Evolutionary conservation across 257 asterid genomes (phyloP).

Genomic region (Fraxinus americana): DNA sequence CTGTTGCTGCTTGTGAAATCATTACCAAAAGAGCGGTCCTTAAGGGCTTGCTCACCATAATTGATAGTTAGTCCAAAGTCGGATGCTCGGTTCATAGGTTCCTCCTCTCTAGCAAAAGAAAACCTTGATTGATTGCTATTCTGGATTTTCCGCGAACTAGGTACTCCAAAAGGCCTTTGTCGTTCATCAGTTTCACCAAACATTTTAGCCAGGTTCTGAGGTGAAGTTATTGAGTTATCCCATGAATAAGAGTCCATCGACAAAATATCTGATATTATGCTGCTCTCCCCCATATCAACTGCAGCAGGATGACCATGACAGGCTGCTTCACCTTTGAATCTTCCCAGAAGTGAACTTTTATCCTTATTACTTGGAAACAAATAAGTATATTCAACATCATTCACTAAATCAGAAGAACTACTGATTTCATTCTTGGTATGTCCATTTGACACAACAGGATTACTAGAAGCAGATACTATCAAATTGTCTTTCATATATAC

Average conservation of each 20-base stretch:
- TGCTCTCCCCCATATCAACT: slow-evolving; percentile 70
- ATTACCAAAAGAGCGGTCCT: slow-evolving; percentile 46
- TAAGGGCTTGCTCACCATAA: slow-evolving; percentile 47
- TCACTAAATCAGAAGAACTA: slow-evolving; percentile 30
- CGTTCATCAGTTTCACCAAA: slow-evolving; percentile 58
- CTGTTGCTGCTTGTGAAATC: slow-evolving; percentile 43
- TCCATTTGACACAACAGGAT: slow-evolving; percentile 36
- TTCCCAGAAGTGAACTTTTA: slow-evolving; percentile 38
- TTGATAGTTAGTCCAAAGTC: slow-evolving; percentile 45
- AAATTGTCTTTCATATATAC: slow-evolving; percentile 52
- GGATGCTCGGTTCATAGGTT: slow-evolving; percentile 36
- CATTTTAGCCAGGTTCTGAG: slow-evolving; percentile 65
- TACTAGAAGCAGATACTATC: slow-evolving; percentile 48
- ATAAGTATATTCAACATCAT: slow-evolving; percentile 40
- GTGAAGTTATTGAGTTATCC: slow-evolving; percentile 72
- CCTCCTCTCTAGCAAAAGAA: slow-evolving; percentile 93
- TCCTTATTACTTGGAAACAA: slow-evolving; percentile 36
- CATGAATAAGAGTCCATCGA: slow-evolving; percentile 82
- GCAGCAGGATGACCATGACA: slow-evolving; percentile 23
- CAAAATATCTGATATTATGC: slow-evolving; percentile 83
- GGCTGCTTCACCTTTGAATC: slow-evolving; percentile 52
- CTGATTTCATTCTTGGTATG: slow-evolving; percentile 42
- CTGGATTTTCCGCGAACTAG: slow-evolving; percentile 65
- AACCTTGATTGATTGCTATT: slow-evolving; percentile 81
- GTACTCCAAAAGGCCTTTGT: slow-evolving; percentile 53